Evolutionary conservation across 1,284 basidiomycete species (phyloP), one percentile per base, ranked within the genome.

Genomic region (Earliella scabrosa): DNA sequence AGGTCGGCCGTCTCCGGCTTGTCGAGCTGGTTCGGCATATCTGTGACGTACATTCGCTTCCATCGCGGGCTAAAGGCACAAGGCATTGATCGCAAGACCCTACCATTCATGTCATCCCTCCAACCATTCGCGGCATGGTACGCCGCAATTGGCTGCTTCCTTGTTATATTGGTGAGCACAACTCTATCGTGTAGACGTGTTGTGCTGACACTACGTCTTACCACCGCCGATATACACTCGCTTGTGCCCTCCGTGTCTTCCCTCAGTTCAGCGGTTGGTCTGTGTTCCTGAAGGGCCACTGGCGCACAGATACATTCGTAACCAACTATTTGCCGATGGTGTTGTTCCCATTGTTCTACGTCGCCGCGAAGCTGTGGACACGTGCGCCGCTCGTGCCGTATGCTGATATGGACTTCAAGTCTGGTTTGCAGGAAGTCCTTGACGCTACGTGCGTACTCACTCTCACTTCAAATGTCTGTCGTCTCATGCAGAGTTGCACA

Each of bases 11-110:
- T 85, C 21, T 78, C 81, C 8, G 88, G 88, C 40, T 71, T 90
- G 52, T 79, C 92, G 75, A 90, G 90, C 11, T 97, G 94, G 94
- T 87, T 90, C 67, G 90, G 87, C 59, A 96, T 96, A 67, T 79
- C 78, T 35, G 63, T 93, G 50, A 91, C 88, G 7, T 94, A 94
- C 71, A 71, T 93, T 54, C 86, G 90, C 34, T 96, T 96, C 78
- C 79, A 92, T 68, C 69, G 76, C 6, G 94, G 92, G 39, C 69
- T 90, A 69, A 86, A 87, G 67, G 86, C 74, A 1, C 94, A 96
- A 68, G 89, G 90, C 23, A 82, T 86, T 60, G 79, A 87, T 59
- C 80, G 93, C 47, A 73, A 60, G 6, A 77, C 73, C 2, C 79
- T 97, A 9, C 93, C 93, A 0, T 95, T 82, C 71, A 68, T 67